phyloP scores from a whole-genome alignment of 306 rosid genomes.

The Clitoria ternatea region DNA sequence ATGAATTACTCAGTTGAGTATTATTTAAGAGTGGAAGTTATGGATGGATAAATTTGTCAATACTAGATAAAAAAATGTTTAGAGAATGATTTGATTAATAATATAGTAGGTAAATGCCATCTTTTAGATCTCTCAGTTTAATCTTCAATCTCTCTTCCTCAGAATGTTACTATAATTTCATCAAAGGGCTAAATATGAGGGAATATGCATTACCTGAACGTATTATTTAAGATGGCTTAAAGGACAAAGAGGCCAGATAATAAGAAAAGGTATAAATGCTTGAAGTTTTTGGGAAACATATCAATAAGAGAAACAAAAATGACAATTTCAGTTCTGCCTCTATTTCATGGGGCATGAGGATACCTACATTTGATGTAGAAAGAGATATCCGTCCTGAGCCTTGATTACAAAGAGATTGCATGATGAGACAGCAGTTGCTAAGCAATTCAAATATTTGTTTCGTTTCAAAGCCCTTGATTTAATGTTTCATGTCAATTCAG shows the following conservation, averaged over 20 bases:
- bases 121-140: constrained; percentile 2
- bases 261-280: neutral
- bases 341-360: neutral
- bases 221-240: neutral
- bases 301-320: neutral
- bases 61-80: neutral
- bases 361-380: neutral
- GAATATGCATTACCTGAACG: neutral
- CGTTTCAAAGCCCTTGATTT: neutral
- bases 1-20: neutral
- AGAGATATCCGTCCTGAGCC: neutral
- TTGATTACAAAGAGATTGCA: neutral
- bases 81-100: neutral
- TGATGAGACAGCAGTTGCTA: neutral
- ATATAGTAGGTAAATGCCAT: neutral
- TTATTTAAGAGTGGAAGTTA: constrained; percentile 11
- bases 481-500: too few relatives aligned
- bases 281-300: neutral
- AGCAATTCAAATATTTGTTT: neutral
- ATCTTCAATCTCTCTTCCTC: neutral
- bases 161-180: constrained; percentile 7
- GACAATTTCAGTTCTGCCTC: neutral
- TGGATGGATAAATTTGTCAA: neutral
- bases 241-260: neutral
- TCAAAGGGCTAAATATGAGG: neutral